Conservation (phyloP, 768 basidiomycete genomes). For the Gloeopeniophorella convolvens region DNA sequence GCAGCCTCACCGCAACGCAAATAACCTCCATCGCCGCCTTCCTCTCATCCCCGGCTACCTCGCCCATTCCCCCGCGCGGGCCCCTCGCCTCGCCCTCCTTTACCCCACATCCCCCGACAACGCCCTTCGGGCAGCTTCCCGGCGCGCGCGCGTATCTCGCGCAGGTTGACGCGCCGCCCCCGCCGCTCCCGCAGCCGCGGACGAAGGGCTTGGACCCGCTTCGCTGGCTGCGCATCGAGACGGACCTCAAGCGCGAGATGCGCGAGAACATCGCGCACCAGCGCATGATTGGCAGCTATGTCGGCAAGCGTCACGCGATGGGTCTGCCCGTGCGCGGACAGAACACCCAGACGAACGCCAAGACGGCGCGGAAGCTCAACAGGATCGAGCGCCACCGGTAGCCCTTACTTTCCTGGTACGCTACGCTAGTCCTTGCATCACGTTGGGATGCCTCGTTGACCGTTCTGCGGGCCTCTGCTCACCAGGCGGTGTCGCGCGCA, state of each 20-base stretch:
- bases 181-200: conserved; percentile 9
- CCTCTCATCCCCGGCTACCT: conserved; percentile 82
- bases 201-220: conserved; percentile 49
- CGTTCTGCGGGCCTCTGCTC: too few relatives aligned
- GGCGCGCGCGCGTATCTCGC: conserved; percentile 14
- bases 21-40: conserved; percentile 89
- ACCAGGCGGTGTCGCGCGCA: too few relatives aligned
- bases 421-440: too few relatives aligned
- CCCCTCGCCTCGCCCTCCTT: conserved; percentile 57
- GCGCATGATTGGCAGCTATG: conserved; percentile 89
- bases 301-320: conserved; percentile 91
- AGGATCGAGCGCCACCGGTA: conserved; percentile 57
- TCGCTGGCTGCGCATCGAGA: conserved; percentile 75
- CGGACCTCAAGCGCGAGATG: conserved; percentile 74
- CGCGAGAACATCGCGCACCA: conserved; percentile 91
- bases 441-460: too few relatives aligned
- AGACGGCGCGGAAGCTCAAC: conserved; percentile 89
- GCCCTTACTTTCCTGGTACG: background rate
- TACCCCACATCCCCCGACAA: conserved; percentile 40
- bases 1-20: conserved; percentile 78
- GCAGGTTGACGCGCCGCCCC: background rate
- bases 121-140: conserved; percentile 28
- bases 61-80: conserved; percentile 55
- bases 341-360: conserved; percentile 84
- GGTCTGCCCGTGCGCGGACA: conserved; percentile 92